phyloP scores from a whole-genome alignment of 2,329 filamentous ascomycete genomes.

The Aspergillus thermomutatus region DNA sequence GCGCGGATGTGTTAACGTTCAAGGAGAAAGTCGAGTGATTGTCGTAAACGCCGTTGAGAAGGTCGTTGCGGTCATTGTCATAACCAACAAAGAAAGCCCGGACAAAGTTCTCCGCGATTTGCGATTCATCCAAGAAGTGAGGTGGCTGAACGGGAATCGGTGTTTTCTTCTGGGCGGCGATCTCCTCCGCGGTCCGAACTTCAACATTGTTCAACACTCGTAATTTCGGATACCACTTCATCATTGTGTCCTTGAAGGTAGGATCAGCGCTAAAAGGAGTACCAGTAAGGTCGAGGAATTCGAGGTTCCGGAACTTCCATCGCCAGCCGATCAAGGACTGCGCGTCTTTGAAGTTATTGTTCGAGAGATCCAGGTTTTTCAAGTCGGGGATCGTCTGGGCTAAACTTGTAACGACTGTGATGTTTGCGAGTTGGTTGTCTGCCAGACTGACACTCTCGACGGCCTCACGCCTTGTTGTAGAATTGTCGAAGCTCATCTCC shows the following conservation, averaged over 20 bases:
- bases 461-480: conserved; percentile 69
- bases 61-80: conserved; percentile 64
- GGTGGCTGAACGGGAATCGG: conserved; percentile 62
- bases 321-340: conserved; percentile 72
- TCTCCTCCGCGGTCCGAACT: conserved; percentile 69
- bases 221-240: conserved; percentile 80
- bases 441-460: conserved; percentile 80
- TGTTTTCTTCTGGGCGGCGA: conserved; percentile 56
- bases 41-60: conserved; percentile 71
- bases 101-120: conserved; percentile 73
- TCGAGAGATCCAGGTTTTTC: conserved; percentile 82
- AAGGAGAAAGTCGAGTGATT: conserved; percentile 71
- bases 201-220: conserved; percentile 71
- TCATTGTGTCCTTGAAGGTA: conserved; percentile 64
- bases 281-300: conserved; percentile 73
- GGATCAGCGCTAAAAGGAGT: conserved; percentile 69
- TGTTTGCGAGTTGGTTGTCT: conserved; percentile 72
- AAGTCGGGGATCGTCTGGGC: conserved; percentile 79
- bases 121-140: conserved; percentile 69
- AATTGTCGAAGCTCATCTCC: conserved; percentile 69
- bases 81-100: conserved; percentile 70
- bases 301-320: conserved; percentile 71
- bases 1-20: conserved; percentile 63
- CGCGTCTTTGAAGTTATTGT: conserved; percentile 71
- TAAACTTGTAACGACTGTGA: conserved; percentile 69